phyloP scores from a whole-genome alignment of 2,329 filamentous ascomycete species.

The Alternaria panax region DNA sequence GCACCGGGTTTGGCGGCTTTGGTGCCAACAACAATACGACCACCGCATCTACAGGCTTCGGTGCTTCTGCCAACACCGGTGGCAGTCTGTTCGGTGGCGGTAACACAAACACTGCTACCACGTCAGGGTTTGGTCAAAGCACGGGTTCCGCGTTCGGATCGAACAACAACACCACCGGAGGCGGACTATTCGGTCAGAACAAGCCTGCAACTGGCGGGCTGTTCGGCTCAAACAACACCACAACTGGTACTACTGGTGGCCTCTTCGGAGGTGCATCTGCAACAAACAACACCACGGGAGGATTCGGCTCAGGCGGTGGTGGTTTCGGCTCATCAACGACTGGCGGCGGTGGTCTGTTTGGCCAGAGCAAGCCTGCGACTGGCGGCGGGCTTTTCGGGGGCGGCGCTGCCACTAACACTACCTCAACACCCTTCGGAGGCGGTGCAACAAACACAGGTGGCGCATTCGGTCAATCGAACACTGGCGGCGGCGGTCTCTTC shows the following conservation, averaged over 20 bases:
- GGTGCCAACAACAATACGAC: conserved; percentile 50
- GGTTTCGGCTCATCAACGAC: conserved; percentile 44
- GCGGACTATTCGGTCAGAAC: conserved; percentile 46
- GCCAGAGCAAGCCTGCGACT: conserved; percentile 49
- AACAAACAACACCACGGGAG: conserved; percentile 34
- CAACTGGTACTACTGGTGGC: conserved; percentile 38
- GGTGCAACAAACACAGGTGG: conserved; percentile 32
- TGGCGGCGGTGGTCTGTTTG: conserved; percentile 58
- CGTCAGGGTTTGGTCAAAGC: conserved; percentile 45
- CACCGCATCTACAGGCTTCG: conserved; percentile 56
- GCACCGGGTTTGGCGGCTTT: conserved; percentile 62
- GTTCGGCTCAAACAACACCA: conserved; percentile 48
- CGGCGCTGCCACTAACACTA: conserved; percentile 34
- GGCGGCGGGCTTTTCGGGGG: conserved; percentile 45
- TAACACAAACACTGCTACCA: conserved; percentile 40
- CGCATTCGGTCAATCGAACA: conserved; percentile 38
- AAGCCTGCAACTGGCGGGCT: conserved; percentile 47
- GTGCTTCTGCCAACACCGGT: conserved; percentile 52
- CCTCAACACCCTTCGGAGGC: conserved; percentile 38
- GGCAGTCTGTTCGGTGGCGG: conserved; percentile 55
- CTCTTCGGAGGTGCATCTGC: conserved; percentile 45
- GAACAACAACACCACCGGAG: conserved; percentile 37
- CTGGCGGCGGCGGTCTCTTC: conserved; percentile 47
- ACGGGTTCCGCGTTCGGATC: conserved; percentile 39
- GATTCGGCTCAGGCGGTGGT: conserved; percentile 39